Base-by-base conservation (phyloP, 768 basidiomycete species). In the Kwoniella newhampshirensis region DNA sequence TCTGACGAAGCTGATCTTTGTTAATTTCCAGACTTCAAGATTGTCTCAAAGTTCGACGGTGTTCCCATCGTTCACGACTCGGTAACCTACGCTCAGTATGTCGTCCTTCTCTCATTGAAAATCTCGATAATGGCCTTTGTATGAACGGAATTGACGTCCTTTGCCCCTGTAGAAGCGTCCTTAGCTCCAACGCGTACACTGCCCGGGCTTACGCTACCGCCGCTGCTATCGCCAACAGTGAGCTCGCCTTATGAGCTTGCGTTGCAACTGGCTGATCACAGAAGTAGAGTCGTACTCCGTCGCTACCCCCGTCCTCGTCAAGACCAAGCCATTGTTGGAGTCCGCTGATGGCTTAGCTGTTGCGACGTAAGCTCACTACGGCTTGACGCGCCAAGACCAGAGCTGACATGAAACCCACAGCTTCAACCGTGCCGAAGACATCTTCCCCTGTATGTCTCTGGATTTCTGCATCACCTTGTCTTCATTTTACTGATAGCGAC, bases 51-150 rank as follows among this genome's bases (percentile, higher is more conserved):
- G 15, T 57, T 76, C 18, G 73, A 68, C 37, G 60, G 68, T 13
- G 68, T 76, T 23, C 75, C 75, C 17, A 62, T 66, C 50, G 62
- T 76, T 27, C 70, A 74, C 43, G 75, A 74, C 60, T 69, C 73
- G 15, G 58, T 76, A 44, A 55, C 64, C 12, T 69, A 70, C 35
- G 68, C 70, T 40, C 66, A 74, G 75, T 76, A 13, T 65, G 73
- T 65, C 4, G 3, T 48, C 49, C n/a, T n/a, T n/a, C n/a, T n/a
- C n/a, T n/a, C n/a, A n/a, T n/a, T n/a, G n/a, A n/a, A n/a, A 15
- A 25, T 25, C 25, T 7, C 12, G 23, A 40, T 9, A 18, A 47
- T 26, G 25, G 20, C 18, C 28, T 47, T 18, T 23, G 27, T 41
- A 6, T 40, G 35, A 27, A 25, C 50, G 23, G 37, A 39, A 32